A percentile compares a stretch with the other conserved stretches of the same genome.
These are phyloP conservation scores for Rhodomyrtus psidioides DNA, from an alignment of 441 rosid genomes.

Conservation along the genomic window DNA sequence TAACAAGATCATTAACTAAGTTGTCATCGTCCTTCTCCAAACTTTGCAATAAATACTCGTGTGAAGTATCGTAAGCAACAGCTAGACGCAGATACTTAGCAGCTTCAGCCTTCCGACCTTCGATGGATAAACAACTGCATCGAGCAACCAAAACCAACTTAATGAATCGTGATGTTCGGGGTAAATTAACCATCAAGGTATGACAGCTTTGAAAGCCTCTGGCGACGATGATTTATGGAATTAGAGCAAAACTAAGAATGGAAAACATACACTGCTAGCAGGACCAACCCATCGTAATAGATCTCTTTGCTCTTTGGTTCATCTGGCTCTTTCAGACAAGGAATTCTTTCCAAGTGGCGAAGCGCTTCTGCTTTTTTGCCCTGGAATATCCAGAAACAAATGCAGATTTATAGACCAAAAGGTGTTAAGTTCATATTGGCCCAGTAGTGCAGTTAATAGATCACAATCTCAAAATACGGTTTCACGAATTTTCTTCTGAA, in stretches of 20 bases:
- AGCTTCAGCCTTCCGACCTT: constrained; percentile 73
- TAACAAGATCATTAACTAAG: constrained; percentile 42
- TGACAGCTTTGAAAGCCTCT: not conserved
- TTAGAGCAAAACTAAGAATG: not conserved
- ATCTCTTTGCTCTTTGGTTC: constrained; percentile 64
- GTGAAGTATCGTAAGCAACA: constrained; percentile 57
- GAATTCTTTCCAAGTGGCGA: constrained; percentile 66
- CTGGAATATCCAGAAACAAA: constrained; percentile 19
- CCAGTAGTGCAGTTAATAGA: not conserved
- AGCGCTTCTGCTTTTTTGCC: constrained; percentile 63
- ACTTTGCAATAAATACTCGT: constrained; percentile 38
- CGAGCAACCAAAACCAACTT: not conserved
- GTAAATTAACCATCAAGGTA: not conserved
- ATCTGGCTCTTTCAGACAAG: constrained; percentile 54
- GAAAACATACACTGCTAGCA: constrained; percentile 54
- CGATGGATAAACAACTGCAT: constrained; percentile 47
- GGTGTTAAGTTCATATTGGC: not conserved
- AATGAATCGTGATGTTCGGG: too few species aligned
- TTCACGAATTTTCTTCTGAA: not conserved
- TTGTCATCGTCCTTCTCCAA: constrained; percentile 52
- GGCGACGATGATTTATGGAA: not conserved
- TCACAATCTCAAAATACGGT: not conserved
- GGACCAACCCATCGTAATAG: constrained; percentile 61
- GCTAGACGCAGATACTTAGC: constrained; percentile 47
- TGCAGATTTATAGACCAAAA: not conserved